A percentile compares a stretch with the other conserved stretches of the same genome.
Evolutionary conservation across 257 asterid species (phyloP).

Genomic region (Solanum tacnaense): DNA sequence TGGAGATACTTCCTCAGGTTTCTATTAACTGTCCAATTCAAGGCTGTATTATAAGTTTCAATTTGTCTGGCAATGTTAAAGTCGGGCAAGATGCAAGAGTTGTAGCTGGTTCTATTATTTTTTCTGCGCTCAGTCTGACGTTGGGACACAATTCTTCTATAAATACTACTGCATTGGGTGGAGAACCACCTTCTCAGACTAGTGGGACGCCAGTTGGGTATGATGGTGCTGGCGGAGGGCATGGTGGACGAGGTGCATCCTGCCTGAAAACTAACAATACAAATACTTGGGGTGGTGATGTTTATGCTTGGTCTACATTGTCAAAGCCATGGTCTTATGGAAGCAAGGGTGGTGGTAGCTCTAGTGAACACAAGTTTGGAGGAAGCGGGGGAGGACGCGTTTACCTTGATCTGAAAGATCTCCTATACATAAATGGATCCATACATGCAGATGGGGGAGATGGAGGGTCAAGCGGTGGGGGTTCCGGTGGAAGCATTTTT

Average conservation of each 20-base stretch:
- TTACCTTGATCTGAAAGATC: constrained; percentile 47
- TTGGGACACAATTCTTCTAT: constrained; percentile 63
- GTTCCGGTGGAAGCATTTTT: constrained; percentile 89
- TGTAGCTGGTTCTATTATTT: constrained; percentile 63
- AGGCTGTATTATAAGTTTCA: constrained; percentile 73
- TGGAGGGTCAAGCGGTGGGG: constrained; percentile 92
- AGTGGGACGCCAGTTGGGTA: constrained; percentile 92
- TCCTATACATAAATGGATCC: constrained; percentile 71
- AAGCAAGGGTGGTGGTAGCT: constrained; percentile 81
- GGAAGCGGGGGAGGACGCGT: constrained; percentile 94
- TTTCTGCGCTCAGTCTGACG: constrained; percentile 48
- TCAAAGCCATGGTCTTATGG: constrained; percentile 82
- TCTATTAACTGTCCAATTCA: constrained; percentile 57
- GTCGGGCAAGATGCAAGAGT: constrained; percentile 66
- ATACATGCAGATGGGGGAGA: constrained; percentile 87
- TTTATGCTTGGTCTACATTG: constrained; percentile 74
- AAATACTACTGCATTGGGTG: constrained; percentile 73
- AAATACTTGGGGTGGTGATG: constrained; percentile 94
- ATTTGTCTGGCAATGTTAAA: constrained; percentile 68
- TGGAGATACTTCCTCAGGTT: constrained; percentile 76
- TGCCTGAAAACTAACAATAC: constrained; percentile 65
- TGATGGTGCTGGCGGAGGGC: constrained; percentile 98
- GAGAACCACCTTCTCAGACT: constrained; percentile 83
- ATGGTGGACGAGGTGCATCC: constrained; percentile 99
- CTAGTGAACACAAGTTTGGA: constrained; percentile 57